Conservation (phyloP, 1,284 basidiomycete genomes). For the Hemileccinum hortonii region DNA sequence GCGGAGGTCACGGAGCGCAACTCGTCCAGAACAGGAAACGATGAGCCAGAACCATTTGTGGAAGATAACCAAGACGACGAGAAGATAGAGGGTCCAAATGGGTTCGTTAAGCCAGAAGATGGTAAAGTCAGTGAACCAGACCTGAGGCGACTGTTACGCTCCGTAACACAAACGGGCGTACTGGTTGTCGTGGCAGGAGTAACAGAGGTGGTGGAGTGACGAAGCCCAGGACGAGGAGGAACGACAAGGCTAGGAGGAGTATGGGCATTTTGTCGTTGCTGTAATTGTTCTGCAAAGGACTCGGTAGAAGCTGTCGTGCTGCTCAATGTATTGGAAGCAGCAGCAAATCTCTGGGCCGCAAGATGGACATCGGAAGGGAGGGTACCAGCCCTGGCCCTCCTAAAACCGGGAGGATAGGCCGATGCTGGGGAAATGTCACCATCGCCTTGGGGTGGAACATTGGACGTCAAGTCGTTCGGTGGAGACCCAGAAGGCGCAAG, state of each 20-base stretch:
- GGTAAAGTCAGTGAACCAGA: constrained; percentile 87
- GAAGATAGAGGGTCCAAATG: constrained; percentile 85
- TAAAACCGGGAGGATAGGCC: constrained; percentile 75
- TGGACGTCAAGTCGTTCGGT: constrained; percentile 60
- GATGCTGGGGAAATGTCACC: constrained; percentile 59
- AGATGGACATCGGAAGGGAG: constrained; percentile 85
- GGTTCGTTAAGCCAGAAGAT: constrained; percentile 74
- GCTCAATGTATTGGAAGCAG: constrained; percentile 57
- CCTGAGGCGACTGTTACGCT: constrained; percentile 78
- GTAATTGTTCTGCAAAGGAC: constrained; percentile 60
- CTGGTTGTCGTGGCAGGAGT: constrained; percentile 57
- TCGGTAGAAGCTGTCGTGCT: constrained; percentile 60
- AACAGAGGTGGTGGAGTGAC: constrained; percentile 59
- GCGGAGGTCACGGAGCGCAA: constrained; percentile 74
- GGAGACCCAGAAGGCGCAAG: constrained; percentile 68
- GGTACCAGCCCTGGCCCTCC: constrained; percentile 85
- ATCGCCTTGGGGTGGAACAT: constrained; percentile 57
- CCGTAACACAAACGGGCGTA: constrained; percentile 55
- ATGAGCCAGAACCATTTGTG: constrained; percentile 51
- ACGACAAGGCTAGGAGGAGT: constrained; percentile 45
- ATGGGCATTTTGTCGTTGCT: constrained; percentile 45
- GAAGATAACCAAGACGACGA: constrained; percentile 84
- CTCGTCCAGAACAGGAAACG: constrained; percentile 71
- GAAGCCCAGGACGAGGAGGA: constrained; percentile 65
- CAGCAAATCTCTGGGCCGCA: constrained; percentile 78